Evolutionary conservation across 2,329 filamentous ascomycete genomes (phyloP).

Genomic region (Diaporthe ampelina): DNA sequence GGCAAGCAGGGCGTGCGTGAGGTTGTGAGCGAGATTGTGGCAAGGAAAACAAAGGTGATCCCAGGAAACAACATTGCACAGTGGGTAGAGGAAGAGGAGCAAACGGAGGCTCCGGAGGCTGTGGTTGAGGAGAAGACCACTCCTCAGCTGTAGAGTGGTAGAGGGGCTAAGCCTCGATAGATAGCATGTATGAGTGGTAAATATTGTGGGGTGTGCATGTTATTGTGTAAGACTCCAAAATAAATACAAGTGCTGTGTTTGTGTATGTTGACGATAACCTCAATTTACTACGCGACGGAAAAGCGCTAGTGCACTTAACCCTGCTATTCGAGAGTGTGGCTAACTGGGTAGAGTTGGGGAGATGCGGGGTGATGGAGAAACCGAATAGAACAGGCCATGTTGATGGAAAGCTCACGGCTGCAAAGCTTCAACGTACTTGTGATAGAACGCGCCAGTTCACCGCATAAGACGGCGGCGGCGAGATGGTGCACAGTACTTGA

Average conservation of each 20-base stretch:
- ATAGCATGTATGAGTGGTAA: not conserved
- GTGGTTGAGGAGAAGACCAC: not conserved
- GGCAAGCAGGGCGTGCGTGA: slow-evolving; percentile 78
- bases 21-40: slow-evolving; percentile 78
- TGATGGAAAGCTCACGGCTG: not conserved
- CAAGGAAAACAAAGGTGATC: slow-evolving; percentile 67
- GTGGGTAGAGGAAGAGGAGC: slow-evolving; percentile 59
- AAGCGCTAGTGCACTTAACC: not conserved
- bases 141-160: not conserved
- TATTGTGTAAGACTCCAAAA: not conserved
- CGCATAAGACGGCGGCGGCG: not conserved
- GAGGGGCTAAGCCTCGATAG: slow-evolving; percentile 15
- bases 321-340: not conserved
- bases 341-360: not conserved
- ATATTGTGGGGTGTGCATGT: not conserved
- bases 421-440: slow-evolving; percentile 42
- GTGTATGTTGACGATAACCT: slow-evolving; percentile 2
- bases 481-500: slow-evolving; percentile 33
- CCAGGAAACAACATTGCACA: slow-evolving; percentile 42
- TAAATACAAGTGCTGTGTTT: not conserved
- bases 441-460: slow-evolving; percentile 47
- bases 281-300: not conserved
- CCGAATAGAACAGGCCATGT: not conserved
- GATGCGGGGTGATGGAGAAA: slow-evolving; percentile 14
- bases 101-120: slow-evolving; percentile 25